These are phyloP conservation scores for Botrytis byssoidea DNA, from an alignment of 2,329 filamentous ascomycete species.

Conservation along the genomic window DNA sequence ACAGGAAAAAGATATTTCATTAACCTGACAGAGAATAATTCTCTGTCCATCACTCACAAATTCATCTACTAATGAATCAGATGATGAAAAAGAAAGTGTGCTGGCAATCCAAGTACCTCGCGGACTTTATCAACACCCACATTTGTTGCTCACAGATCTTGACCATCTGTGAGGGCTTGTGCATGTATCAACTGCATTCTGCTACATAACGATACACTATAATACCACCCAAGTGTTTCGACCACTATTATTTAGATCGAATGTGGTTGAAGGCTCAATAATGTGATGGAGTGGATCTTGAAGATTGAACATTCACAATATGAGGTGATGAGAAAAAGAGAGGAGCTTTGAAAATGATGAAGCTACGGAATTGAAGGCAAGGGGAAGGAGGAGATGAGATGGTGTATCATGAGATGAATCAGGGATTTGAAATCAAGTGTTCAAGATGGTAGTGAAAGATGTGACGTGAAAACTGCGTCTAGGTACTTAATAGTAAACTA, in stretches of 20 bases:
- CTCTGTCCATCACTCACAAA: no score
- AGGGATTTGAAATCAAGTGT: neutral
- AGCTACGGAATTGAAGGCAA: neutral
- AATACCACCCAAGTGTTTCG: neutral
- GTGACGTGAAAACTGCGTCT: neutral
- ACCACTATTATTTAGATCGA: neutral
- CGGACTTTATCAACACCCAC: no score
- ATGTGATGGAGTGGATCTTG: neutral
- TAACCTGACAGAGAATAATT: neutral
- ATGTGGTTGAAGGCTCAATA: neutral
- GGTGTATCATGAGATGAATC: neutral
- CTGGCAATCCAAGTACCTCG: neutral
- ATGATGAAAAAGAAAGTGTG: neutral
- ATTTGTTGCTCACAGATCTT: neutral
- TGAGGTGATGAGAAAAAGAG: neutral
- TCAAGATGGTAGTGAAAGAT: no score
- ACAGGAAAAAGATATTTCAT: no score
- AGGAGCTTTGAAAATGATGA: neutral
- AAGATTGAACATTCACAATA: neutral
- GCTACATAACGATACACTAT: neutral
- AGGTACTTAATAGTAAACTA: neutral
- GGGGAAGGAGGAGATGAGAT: neutral
- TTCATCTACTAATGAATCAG: neutral
- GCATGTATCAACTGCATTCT: neutral
- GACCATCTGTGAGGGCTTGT: no score